A percentile compares a stretch with the other conserved stretches of the same genome.
Conservation (phyloP, 1,139 yeast genomes). For the Suhomyces ambrosiae region DNA sequence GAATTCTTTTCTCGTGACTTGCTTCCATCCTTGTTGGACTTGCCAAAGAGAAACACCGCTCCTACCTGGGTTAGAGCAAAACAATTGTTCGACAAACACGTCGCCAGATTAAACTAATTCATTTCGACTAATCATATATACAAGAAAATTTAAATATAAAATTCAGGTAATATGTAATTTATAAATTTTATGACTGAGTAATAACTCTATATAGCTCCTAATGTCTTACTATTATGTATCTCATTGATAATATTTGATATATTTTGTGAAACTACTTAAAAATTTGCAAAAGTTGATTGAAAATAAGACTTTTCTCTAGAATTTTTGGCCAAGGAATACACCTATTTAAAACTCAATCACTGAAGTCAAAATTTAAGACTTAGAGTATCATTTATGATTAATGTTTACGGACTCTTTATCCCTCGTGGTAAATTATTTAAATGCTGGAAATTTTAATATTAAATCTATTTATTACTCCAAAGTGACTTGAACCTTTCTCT, state of each 20-base stretch:
- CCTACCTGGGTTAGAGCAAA: conserved; percentile 94
- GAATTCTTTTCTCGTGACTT: conserved; percentile 86
- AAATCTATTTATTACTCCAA: conserved; percentile 40
- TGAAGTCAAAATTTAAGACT: too few species aligned
- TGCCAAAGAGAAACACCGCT: conserved; percentile 77
- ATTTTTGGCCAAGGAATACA: too few species aligned
- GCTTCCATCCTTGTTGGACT: conserved; percentile 81
- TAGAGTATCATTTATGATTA: too few species aligned
- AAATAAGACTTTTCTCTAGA: too few species aligned
- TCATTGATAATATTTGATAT: neutral
- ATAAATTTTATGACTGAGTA: neutral
- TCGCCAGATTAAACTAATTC: conserved; percentile 51
- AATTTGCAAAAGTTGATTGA: too few species aligned
- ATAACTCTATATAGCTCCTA: too few species aligned
- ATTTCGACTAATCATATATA: conserved; percentile 5
- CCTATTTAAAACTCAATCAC: too few species aligned
- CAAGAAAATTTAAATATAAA: too few species aligned
- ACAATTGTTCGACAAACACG: conserved; percentile 79
- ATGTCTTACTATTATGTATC: too few species aligned
- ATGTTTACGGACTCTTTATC: too few species aligned
- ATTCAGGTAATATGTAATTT: neutral
- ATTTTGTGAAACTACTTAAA: neutral
- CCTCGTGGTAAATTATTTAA: neutral
- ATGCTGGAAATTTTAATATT: too few species aligned
- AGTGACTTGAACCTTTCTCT: conserved; percentile 53